A percentile compares a stretch with the other conserved stretches of the same genome.
Evolutionary conservation across 2,329 filamentous ascomycete species (phyloP).

Genomic region (Sporothrix pallida): DNA sequence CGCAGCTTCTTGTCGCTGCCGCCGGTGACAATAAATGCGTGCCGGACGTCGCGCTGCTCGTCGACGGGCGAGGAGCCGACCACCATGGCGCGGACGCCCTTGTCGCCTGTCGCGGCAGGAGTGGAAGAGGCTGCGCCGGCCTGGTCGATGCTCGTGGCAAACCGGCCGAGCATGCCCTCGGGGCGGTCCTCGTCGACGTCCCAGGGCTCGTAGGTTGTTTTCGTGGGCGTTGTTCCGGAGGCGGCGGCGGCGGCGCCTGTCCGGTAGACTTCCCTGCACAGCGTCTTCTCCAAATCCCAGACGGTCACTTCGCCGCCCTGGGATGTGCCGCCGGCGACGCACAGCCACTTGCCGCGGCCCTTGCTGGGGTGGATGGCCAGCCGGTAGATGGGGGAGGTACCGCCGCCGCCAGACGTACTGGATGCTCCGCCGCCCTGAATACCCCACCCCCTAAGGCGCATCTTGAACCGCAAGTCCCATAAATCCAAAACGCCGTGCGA

Average conservation of each 20-base stretch:
- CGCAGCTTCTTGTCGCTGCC: constrained; percentile 89
- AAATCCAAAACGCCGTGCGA: constrained; percentile 90
- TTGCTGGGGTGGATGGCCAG: constrained; percentile 79
- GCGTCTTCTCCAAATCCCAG: constrained; percentile 91
- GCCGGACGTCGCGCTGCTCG: constrained; percentile 72
- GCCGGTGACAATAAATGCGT: constrained; percentile 84
- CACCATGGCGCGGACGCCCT: constrained; percentile 76
- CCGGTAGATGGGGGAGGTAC: constrained; percentile 70
- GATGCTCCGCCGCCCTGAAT: constrained; percentile 69
- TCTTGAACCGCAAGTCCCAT: constrained; percentile 95
- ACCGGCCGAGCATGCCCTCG: constrained; percentile 84
- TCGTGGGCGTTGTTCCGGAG: constrained; percentile 53
- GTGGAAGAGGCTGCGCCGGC: constrained; percentile 40
- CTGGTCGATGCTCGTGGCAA: constrained; percentile 75
- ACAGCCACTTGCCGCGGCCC: constrained; percentile 82
- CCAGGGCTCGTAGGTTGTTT: constrained; percentile 75
- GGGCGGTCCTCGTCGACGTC: constrained; percentile 88
- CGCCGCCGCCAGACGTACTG: background rate
- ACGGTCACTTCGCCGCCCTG: constrained; percentile 89
- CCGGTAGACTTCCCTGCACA: constrained; percentile 88
- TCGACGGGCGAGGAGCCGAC: constrained; percentile 55
- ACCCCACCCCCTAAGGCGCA: constrained; percentile 87
- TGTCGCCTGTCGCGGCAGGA: constrained; percentile 56
- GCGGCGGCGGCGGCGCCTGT: constrained; percentile 49
- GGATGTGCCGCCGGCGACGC: constrained; percentile 84